Conservation (phyloP, 371 early-diverging fungal species). For the Syncephalis plumigaleata region DNA sequence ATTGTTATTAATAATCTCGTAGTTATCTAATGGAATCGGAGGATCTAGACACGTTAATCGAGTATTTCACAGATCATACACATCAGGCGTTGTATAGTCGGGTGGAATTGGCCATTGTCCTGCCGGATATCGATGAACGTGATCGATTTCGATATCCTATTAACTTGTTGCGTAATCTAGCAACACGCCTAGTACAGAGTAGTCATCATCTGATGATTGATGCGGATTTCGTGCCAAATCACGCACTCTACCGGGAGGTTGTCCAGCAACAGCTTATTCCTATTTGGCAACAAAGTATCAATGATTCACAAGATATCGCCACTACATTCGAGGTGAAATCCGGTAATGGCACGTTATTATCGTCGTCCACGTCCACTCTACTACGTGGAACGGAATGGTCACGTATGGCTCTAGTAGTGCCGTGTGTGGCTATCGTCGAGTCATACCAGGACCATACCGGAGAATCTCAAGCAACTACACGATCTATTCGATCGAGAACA, state of each 20-base stretch:
- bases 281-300: constrained; percentile 3
- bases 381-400: background rate
- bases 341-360: no score
- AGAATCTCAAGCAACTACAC: constrained; percentile 20
- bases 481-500: constrained; percentile 16
- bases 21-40: constrained; percentile 31
- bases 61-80: constrained; percentile 19
- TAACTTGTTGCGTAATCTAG: constrained; percentile 40
- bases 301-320: no score
- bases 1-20: background rate
- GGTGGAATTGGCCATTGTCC: constrained; percentile 19
- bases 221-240: constrained; percentile 38
- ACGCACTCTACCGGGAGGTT: constrained; percentile 17
- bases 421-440: constrained; percentile 31
- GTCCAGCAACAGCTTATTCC: constrained; percentile 11
- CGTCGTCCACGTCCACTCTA: no score
- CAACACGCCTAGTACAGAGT: constrained; percentile 21
- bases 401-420: constrained; percentile 27
- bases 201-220: constrained; percentile 36
- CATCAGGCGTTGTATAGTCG: constrained; percentile 13
- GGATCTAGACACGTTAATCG: constrained; percentile 20
- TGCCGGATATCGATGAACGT: constrained; percentile 22
- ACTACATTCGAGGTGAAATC: no score
- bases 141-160: constrained; percentile 33
- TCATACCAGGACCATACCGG: constrained; percentile 15